These are phyloP conservation scores for Pythium plurisporium DNA, from an alignment of 352 stramenopile species.

Conservation along the genomic window DNA sequence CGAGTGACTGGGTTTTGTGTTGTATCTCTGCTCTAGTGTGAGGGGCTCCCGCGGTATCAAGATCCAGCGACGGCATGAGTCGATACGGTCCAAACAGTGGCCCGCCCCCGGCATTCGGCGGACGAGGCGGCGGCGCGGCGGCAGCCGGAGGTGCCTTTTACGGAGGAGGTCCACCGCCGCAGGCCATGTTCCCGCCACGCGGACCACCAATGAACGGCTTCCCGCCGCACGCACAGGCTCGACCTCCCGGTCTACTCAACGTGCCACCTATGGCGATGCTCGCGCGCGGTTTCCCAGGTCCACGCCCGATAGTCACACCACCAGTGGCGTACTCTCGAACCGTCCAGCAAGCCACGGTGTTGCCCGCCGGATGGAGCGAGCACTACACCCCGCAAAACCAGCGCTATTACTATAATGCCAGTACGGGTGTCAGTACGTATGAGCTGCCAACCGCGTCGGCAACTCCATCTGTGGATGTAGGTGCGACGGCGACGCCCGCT, in stretches of 20 bases:
- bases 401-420: conserved; percentile 59
- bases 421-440: conserved; percentile 61
- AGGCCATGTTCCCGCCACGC: conserved; percentile 5
- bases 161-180: not conserved
- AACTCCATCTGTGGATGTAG: not conserved
- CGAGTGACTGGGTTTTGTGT: conserved; percentile 23
- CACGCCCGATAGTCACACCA: not conserved
- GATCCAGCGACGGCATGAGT: conserved; percentile 2
- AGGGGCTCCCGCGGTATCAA: not conserved
- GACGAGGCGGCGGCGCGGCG: not conserved
- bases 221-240: conserved; percentile 10
- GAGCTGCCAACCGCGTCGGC: conserved; percentile 27
- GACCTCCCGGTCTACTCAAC: not conserved
- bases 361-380: conserved; percentile 63
- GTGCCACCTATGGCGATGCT: conserved; percentile 24
- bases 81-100: conserved; percentile 11
- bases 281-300: conserved; percentile 10
- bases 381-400: conserved; percentile 46
- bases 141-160: conserved; percentile 1
- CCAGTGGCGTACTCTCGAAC: not conserved
- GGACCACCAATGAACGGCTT: conserved; percentile 13
- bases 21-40: conserved; percentile 20
- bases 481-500: not conserved
- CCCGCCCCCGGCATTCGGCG: not conserved
- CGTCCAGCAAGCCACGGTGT: not conserved